Evolutionary conservation across 2,329 filamentous ascomycete species (phyloP).

Genomic region (Aspergillus tubingensis): DNA sequence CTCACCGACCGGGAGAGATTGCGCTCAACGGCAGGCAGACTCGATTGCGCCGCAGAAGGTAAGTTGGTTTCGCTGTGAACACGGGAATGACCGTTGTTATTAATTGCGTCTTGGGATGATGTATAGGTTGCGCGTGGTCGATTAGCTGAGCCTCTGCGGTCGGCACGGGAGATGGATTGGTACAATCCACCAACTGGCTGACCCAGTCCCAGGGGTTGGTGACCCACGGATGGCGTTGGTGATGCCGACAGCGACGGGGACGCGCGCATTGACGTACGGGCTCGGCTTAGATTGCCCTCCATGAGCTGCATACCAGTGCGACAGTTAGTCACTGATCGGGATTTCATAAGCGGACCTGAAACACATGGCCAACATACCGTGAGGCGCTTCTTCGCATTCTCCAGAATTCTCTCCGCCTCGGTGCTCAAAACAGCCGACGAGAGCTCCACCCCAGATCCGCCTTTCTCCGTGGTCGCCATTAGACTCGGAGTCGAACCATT

Average conservation of each 20-base stretch:
- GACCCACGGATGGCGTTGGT: conserved; percentile 41
- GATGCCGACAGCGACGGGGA: conserved; percentile 53
- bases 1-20: conserved; percentile 63
- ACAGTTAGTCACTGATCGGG: conserved; percentile 17
- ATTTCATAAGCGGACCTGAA: background rate
- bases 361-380: conserved; percentile 62
- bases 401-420: conserved; percentile 84
- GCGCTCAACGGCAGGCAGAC: conserved; percentile 33
- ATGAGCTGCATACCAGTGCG: conserved; percentile 64
- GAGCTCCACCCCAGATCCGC: conserved; percentile 60
- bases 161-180: conserved; percentile 43
- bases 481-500: conserved; percentile 33
- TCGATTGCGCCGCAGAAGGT: conserved; percentile 41
- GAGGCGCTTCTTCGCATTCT: conserved; percentile 85
- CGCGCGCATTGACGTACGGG: conserved; percentile 66
- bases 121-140: conserved; percentile 44
- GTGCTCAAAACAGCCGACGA: conserved; percentile 76
- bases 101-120: conserved; percentile 36
- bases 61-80: conserved; percentile 64
- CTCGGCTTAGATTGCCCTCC: conserved; percentile 85
- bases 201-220: conserved; percentile 35
- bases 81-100: conserved; percentile 57
- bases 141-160: conserved; percentile 49
- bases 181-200: conserved; percentile 46
- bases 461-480: conserved; percentile 41